Conservation (phyloP, 768 basidiomycete species). For the Cyclocybe aegerita region DNA sequence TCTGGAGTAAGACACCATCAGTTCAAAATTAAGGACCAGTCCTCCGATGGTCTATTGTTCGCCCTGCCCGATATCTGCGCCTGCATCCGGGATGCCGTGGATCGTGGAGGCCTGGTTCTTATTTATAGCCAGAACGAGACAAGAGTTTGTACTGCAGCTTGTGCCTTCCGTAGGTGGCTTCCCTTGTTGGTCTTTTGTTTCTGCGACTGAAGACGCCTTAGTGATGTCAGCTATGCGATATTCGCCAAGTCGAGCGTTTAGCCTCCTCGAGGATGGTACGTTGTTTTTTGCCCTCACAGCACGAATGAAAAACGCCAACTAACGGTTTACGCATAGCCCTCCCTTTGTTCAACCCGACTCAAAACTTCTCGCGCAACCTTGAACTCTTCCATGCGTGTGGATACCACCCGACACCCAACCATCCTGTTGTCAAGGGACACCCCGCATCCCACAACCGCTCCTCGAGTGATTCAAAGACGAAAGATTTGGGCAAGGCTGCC, state of each 20-base stretch:
- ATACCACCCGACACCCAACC: conserved; percentile 34
- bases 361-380: conserved; percentile 44
- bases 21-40: conserved; percentile 37
- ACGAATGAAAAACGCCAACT: too few relatives aligned
- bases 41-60: conserved; percentile 40
- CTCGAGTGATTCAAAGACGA: background rate
- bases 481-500: conserved; percentile 12
- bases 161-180: conserved; percentile 49
- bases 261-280: conserved; percentile 43
- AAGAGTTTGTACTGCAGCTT: conserved; percentile 51
- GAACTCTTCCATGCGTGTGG: conserved; percentile 45
- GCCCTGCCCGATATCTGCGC: conserved; percentile 44
- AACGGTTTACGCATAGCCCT: too few relatives aligned
- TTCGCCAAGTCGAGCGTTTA: conserved; percentile 37
- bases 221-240: conserved; percentile 47
- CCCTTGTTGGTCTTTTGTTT: background rate
- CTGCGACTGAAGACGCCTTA: conserved; percentile 16
- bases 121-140: conserved; percentile 56
- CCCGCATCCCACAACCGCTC: conserved; percentile 13
- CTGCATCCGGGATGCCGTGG: conserved; percentile 44
- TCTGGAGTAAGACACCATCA: conserved; percentile 37
- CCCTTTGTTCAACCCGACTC: conserved; percentile 53
- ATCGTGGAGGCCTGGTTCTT: conserved; percentile 44
- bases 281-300: background rate
- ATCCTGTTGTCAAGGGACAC: conserved; percentile 42